These are phyloP conservation scores for Fusarium bactridioides DNA, from an alignment of 2,329 filamentous ascomycete genomes.

Conservation along the genomic window DNA sequence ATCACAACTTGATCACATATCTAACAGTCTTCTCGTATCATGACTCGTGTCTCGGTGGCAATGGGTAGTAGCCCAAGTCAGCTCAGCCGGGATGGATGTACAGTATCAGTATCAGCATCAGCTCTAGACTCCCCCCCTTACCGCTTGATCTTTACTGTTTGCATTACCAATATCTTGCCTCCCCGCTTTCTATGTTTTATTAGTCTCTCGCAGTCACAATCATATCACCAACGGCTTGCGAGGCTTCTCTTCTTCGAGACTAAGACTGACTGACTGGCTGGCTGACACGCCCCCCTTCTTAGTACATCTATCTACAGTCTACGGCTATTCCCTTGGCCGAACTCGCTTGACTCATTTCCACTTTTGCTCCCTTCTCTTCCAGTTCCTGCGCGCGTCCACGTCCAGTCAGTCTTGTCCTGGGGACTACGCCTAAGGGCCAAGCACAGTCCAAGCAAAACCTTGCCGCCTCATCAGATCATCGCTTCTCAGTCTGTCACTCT, in stretches of 20 bases:
- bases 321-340: slow-evolving; percentile 2
- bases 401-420: background rate
- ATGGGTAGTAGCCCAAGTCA: background rate
- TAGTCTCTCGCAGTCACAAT: background rate
- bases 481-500: background rate
- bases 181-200: background rate
- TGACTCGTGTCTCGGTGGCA: background rate
- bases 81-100: background rate
- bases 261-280: background rate
- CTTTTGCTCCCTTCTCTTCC: background rate
- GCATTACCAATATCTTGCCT: background rate
- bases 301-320: background rate
- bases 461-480: slow-evolving; percentile 21
- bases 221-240: background rate
- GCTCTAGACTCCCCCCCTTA: background rate
- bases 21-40: background rate
- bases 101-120: background rate
- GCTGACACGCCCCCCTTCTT: slow-evolving; percentile 4
- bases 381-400: background rate
- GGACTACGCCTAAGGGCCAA: slow-evolving; percentile 1
- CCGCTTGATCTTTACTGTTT: background rate
- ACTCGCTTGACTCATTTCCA: slow-evolving; percentile 22
- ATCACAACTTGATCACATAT: background rate
- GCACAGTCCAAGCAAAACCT: slow-evolving; percentile 29
- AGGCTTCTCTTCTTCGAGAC: background rate